A percentile compares a stretch with the other conserved stretches of the same genome.
Evolutionary conservation across 164 flowering plant species (phyloP).

Genomic region (Stephania yunnanensis): DNA sequence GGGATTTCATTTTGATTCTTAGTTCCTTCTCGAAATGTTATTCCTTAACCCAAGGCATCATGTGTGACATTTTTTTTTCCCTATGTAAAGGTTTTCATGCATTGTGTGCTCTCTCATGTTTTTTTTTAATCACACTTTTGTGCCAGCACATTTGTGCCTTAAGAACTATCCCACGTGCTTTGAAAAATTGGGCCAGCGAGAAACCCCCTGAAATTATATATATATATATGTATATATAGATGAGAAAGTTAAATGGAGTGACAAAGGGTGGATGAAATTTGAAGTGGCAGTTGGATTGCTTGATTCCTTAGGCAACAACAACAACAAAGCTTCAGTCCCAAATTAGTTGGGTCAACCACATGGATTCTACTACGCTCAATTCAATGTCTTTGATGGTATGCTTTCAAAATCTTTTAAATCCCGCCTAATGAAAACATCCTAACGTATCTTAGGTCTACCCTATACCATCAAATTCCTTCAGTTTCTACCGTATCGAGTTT

Average conservation of each 20-base stretch:
- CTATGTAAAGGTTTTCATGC: neutral
- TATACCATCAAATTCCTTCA: too few relatives aligned
- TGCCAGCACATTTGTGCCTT: neutral
- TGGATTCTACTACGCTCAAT: too few relatives aligned
- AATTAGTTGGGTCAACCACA: too few relatives aligned
- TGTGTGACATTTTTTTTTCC: neutral
- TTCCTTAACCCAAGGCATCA: neutral
- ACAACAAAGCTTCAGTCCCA: too few relatives aligned
- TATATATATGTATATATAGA: too few relatives aligned
- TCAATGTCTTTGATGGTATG: too few relatives aligned
- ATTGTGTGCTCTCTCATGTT: neutral
- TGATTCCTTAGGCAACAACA: neutral
- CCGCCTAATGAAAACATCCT: too few relatives aligned
- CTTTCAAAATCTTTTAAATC: too few relatives aligned
- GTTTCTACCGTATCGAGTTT: too few relatives aligned
- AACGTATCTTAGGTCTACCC: too few relatives aligned
- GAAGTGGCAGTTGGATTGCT: neutral
- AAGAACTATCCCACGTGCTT: neutral
- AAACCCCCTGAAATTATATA: neutral
- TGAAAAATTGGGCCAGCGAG: neutral
- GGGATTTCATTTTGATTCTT: neutral
- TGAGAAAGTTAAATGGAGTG: neutral
- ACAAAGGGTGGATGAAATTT: neutral
- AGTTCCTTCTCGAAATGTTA: neutral
- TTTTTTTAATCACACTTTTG: neutral